phyloP scores from a whole-genome alignment of 306 rosid genomes.

The Quercus glauca region DNA sequence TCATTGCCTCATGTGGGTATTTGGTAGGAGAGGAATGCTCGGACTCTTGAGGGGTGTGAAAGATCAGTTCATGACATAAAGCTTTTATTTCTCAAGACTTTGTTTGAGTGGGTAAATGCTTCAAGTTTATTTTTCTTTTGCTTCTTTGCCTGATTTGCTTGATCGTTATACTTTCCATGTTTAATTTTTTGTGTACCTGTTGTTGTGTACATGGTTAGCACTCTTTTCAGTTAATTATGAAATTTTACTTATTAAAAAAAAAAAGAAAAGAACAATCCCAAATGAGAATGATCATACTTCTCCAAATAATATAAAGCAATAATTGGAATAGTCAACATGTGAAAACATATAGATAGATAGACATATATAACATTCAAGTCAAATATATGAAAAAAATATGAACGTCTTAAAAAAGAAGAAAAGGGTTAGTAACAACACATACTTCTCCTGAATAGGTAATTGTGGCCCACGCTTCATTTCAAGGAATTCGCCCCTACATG shows the following conservation, averaged over 20 bases:
- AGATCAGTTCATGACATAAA: no score
- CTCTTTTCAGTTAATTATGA: no score
- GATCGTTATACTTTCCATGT: no score
- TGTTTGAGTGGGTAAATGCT: no score
- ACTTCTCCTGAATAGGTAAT: conserved; percentile 62
- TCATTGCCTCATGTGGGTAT: no score
- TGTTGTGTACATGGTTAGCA: no score
- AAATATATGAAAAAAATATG: background rate
- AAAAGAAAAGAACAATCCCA: background rate
- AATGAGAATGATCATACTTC: background rate
- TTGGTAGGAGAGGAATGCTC: no score
- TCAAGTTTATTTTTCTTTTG: no score
- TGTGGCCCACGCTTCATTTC: conserved; percentile 61
- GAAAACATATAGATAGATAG: background rate
- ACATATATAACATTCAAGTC: background rate
- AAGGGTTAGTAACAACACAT: conserved; percentile 24
- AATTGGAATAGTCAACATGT: background rate
- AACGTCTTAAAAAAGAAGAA: conserved; percentile 14
- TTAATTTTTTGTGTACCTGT: no score
- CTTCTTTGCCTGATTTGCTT: no score
- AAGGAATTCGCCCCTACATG: conserved; percentile 43
- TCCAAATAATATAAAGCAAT: background rate
- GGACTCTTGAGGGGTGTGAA: no score
- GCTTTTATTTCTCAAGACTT: no score
- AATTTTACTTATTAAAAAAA: background rate